phyloP scores from a whole-genome alignment of 768 basidiomycete genomes.

The Suillus occidentalis region DNA sequence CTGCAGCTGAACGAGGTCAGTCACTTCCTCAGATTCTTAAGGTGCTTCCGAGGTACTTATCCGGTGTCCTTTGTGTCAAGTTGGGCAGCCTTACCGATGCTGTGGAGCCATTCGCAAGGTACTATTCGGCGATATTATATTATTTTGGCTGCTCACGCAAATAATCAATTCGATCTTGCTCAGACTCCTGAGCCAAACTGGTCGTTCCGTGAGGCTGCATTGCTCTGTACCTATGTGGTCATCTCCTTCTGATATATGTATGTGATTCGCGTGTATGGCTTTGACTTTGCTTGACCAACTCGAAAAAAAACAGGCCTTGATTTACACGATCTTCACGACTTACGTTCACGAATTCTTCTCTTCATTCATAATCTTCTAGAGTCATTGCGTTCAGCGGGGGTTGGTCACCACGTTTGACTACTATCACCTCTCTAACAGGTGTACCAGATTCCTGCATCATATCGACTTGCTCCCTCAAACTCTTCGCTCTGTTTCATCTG shows the following conservation, averaged over 20 bases:
- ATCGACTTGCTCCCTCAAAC: slow-evolving; percentile 61
- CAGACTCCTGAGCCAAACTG: slow-evolving; percentile 51
- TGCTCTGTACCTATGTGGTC: slow-evolving; percentile 72
- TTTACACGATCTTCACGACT: slow-evolving; percentile 66
- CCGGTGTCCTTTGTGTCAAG: slow-evolving; percentile 31
- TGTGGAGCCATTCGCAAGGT: slow-evolving; percentile 65
- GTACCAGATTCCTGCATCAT: slow-evolving; percentile 59
- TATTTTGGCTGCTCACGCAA: neutral
- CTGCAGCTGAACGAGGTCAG: slow-evolving; percentile 40
- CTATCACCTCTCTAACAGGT: slow-evolving; percentile 10
- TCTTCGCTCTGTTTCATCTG: slow-evolving; percentile 61
- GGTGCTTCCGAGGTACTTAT: slow-evolving; percentile 10
- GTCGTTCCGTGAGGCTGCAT: slow-evolving; percentile 52
- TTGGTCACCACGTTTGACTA: slow-evolving; percentile 33
- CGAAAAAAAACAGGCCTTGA: slow-evolving; percentile 49
- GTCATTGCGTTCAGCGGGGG: slow-evolving; percentile 59
- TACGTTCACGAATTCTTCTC: slow-evolving; percentile 58
- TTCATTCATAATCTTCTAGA: slow-evolving; percentile 66
- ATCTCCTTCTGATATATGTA: slow-evolving; percentile 57
- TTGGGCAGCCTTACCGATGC: slow-evolving; percentile 54
- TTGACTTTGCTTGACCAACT: neutral
- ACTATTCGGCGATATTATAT: neutral
- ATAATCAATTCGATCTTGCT: slow-evolving; percentile 5
- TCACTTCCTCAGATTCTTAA: neutral
- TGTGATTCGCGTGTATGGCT: slow-evolving; percentile 21